Percentiles rank a stretch among this genome's conserved stretches.
Conservation (phyloP, 2,329 filamentous ascomycete genomes). For the Gliomastix tumulicola region DNA sequence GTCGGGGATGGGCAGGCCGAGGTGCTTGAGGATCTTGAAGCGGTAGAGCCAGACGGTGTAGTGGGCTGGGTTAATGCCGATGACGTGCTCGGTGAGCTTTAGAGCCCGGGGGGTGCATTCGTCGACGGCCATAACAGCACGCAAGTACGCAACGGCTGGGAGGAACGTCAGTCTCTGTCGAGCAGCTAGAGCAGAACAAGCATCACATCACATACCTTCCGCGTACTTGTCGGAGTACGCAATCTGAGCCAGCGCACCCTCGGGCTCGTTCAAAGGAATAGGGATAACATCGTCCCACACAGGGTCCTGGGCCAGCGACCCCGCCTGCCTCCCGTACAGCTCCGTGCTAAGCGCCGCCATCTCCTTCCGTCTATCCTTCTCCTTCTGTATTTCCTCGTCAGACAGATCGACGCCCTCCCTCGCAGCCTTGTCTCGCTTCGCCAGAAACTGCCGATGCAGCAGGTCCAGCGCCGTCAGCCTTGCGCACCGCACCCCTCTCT, state of each 20-base stretch:
- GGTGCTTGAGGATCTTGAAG: slow-evolving; percentile 65
- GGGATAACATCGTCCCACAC: slow-evolving; percentile 80
- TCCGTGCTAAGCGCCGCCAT: slow-evolving; percentile 45
- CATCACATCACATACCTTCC: slow-evolving; percentile 57
- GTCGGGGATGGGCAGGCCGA: slow-evolving; percentile 56
- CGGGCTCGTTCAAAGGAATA: slow-evolving; percentile 77
- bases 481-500: slow-evolving; percentile 31
- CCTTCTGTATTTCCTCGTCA: slow-evolving; percentile 33
- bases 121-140: slow-evolving; percentile 84
- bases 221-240: slow-evolving; percentile 85
- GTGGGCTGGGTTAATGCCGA: slow-evolving; percentile 89
- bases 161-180: slow-evolving; percentile 5
- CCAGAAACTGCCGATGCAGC: slow-evolving; percentile 35
- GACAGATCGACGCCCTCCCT: slow-evolving; percentile 16
- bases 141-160: slow-evolving; percentile 80
- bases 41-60: slow-evolving; percentile 99
- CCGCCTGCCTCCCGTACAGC: slow-evolving; percentile 43
- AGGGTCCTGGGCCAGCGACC: slow-evolving; percentile 51
- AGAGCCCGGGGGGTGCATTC: slow-evolving; percentile 77
- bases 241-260: slow-evolving; percentile 81
- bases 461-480: slow-evolving; percentile 34
- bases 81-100: slow-evolving; percentile 80
- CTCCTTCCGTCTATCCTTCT: slow-evolving; percentile 37
- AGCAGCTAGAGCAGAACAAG: too few species aligned
- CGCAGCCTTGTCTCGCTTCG: slow-evolving; percentile 22